Base-by-base conservation (phyloP, 768 basidiomycete genomes). In the Asterophora parasitica region DNA sequence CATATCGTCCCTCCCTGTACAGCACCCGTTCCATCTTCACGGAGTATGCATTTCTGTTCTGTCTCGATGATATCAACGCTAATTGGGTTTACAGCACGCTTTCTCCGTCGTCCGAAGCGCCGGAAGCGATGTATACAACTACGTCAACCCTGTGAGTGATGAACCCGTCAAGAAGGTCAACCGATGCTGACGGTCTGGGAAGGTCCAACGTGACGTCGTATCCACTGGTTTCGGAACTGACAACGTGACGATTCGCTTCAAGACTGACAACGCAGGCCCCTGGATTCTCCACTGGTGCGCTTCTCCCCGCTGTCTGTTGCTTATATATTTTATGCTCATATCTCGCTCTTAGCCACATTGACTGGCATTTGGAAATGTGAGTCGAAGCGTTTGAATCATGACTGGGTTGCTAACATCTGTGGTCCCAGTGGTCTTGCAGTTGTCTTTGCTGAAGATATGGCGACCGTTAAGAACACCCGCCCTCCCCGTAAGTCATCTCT, bases 301-400 rank as follows among this genome's bases (percentile, higher is more conserved):
- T 11, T 13, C 4, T n/a, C 12, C 15, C 34, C 30, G 6, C 23
- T 23, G 23, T 31, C 11, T 19, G 4, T 31, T 13, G 32, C 15
- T 37, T 26, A 19, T 15, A 15, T 32, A 31, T 40, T 7, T 19
- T 48, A 19, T 30, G 8, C 50, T 46, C 9, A 31, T 12, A 9
- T 15, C 33, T 34, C 7, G 31, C 74, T 74, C 49, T 53, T 12
- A 31, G 30, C 30, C 30, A 31, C 8, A 79, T 79, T 46, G 76
- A 79, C 46, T 78, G 74, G 67, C 78, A 80, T 62, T 57, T 78
- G 6, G 61, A 71, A 12, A 55, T 59, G 69, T 71, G 44, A 43
- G 65, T 57, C 3, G 4, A 23, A 38, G 4, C 45, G n/a, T 30
- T n/a, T n/a, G n/a, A n/a, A n/a, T n/a, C n/a, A n/a, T n/a, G n/a